Conservation (phyloP, 2,329 filamentous ascomycete genomes). For the Aureobasidium subglaciale region DNA sequence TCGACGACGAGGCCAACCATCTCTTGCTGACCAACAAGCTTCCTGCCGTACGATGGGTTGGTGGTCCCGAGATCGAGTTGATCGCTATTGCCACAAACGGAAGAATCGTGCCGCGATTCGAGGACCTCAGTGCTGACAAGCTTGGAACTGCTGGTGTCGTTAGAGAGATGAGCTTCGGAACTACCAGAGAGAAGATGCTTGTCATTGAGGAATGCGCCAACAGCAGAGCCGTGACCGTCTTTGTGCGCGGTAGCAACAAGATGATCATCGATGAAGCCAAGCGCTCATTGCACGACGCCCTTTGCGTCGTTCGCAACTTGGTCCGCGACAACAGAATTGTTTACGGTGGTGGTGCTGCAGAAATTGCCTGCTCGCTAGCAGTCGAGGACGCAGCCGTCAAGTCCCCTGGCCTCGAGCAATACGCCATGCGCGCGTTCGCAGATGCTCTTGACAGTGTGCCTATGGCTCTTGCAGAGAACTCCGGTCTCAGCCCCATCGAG, state of each 20-base stretch:
- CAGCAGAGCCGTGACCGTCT: slow-evolving; percentile 90
- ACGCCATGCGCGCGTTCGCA: slow-evolving; percentile 96
- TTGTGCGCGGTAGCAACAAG: slow-evolving; percentile 97
- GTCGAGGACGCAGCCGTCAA: slow-evolving; percentile 86
- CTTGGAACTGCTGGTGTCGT: slow-evolving; percentile 85
- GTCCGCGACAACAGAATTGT: slow-evolving; percentile 95
- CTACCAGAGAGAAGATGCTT: slow-evolving; percentile 97
- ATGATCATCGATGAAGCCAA: slow-evolving; percentile 99
- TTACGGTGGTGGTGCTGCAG: slow-evolving; percentile 91
- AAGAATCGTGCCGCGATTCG: slow-evolving; percentile 92
- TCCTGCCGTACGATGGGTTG: slow-evolving; percentile 95
- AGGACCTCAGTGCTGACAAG: slow-evolving; percentile 86
- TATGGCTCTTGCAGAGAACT: slow-evolving; percentile 97
- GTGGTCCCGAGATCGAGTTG: slow-evolving; percentile 93
- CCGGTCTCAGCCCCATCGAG: slow-evolving; percentile 89
- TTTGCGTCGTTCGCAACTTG: slow-evolving; percentile 95
- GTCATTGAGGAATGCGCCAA: slow-evolving; percentile 99
- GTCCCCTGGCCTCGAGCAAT: slow-evolving; percentile 96
- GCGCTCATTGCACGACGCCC: slow-evolving; percentile 90
- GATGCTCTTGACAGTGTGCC: slow-evolving; percentile 90
- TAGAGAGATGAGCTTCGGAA: slow-evolving; percentile 92
- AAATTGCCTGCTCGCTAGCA: slow-evolving; percentile 93
- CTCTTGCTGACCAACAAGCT: slow-evolving; percentile 91
- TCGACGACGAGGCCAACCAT: slow-evolving; percentile 98
- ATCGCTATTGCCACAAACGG: slow-evolving; percentile 98